Percentiles rank a stretch among this genome's conserved stretches.
phyloP scores from a whole-genome alignment of 371 early-diverging fungal genomes.

The Mucor plumbeus region DNA sequence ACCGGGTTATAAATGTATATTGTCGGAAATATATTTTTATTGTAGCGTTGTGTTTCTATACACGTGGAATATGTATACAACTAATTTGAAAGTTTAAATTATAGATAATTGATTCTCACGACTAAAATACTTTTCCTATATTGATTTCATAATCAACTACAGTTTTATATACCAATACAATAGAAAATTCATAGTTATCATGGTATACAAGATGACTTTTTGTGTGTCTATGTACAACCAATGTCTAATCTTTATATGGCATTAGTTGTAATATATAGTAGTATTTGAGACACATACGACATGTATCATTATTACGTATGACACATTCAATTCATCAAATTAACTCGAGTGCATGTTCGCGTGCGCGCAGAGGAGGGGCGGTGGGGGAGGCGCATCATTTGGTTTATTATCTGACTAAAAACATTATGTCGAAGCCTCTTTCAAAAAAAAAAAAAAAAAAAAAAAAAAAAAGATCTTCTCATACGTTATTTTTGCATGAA shows the following conservation, averaged over 20 bases:
- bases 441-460: neutral
- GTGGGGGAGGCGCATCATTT: neutral
- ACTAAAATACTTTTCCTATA: neutral
- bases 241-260: conserved; percentile 1
- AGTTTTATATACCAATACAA: neutral
- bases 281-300: neutral
- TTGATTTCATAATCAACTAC: neutral
- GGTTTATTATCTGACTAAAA: neutral
- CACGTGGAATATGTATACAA: neutral
- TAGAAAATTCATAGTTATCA: neutral
- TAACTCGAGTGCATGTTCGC: too few species aligned
- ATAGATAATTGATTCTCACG: neutral
- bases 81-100: neutral
- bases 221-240: neutral
- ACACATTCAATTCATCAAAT: neutral
- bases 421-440: neutral
- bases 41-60: neutral
- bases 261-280: conserved; percentile 2
- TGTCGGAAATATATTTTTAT: neutral
- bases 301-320: neutral
- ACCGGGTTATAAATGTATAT: neutral
- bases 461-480: neutral
- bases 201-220: conserved; percentile 1
- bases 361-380: neutral
- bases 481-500: conserved; percentile 1